Percentiles rank a stretch among this genome's conserved stretches.
Evolutionary conservation across 768 basidiomycete genomes (phyloP).

Genomic region (Piloderma croceum): DNA sequence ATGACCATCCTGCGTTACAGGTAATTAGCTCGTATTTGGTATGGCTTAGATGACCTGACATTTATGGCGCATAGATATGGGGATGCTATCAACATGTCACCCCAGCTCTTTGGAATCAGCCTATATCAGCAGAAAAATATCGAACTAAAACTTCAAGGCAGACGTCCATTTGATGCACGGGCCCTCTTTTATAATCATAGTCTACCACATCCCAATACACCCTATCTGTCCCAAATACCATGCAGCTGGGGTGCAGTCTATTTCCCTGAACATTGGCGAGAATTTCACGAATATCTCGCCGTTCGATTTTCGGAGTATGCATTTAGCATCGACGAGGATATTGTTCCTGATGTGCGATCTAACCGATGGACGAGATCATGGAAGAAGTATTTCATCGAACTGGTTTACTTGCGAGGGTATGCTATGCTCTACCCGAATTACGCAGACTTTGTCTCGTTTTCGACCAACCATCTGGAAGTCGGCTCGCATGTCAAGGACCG

Average conservation of each 20-base stretch:
- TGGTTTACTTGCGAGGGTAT: constrained; percentile 75
- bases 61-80: constrained; percentile 51
- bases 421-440: constrained; percentile 90
- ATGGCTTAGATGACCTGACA: constrained; percentile 2
- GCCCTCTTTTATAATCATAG: constrained; percentile 42
- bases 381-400: constrained; percentile 89
- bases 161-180: constrained; percentile 64
- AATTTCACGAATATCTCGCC: constrained; percentile 75
- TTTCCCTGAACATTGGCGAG: constrained; percentile 85
- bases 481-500: constrained; percentile 71
- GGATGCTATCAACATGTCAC: constrained; percentile 28
- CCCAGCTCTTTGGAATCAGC: constrained; percentile 70
- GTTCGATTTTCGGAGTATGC: constrained; percentile 54
- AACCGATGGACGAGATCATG: constrained; percentile 79
- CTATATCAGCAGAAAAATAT: constrained; percentile 83
- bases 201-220: constrained; percentile 43
- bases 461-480: constrained; percentile 86
- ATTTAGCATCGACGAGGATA: constrained; percentile 27
- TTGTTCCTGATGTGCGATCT: constrained; percentile 75
- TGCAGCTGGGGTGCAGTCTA: constrained; percentile 92
- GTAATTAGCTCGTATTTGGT: no score
- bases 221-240: constrained; percentile 82
- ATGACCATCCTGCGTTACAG: constrained; percentile 74
- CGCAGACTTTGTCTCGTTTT: constrained; percentile 61
- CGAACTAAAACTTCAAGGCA: constrained; percentile 64